phyloP scores from a whole-genome alignment of 805 yeast genomes.

The Suhomyces canberraensis region DNA sequence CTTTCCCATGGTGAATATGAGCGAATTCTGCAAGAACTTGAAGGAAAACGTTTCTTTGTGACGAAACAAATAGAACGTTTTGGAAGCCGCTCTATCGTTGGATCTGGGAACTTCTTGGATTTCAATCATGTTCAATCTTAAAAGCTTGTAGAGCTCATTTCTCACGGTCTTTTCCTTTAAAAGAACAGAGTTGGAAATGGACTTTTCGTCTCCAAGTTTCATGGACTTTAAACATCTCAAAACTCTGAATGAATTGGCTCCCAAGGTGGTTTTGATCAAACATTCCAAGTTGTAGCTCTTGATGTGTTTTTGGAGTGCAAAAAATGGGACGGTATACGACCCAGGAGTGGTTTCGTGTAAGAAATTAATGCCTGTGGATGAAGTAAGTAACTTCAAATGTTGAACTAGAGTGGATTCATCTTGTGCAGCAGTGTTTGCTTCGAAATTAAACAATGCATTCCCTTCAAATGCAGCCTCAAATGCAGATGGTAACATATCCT shows the following conservation, averaged over 20 bases:
- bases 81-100: slow-evolving; percentile 84
- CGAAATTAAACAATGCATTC: neutral
- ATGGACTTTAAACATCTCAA: slow-evolving; percentile 71
- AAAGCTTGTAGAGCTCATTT: slow-evolving; percentile 61
- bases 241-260: slow-evolving; percentile 65
- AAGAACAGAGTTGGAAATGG: slow-evolving; percentile 69
- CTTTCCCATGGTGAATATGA: slow-evolving; percentile 54
- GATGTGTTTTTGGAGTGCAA: slow-evolving; percentile 44
- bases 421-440: slow-evolving; percentile 7
- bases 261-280: slow-evolving; percentile 57
- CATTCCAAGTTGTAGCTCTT: slow-evolving; percentile 54
- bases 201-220: slow-evolving; percentile 79
- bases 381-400: slow-evolving; percentile 68
- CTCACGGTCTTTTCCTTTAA: slow-evolving; percentile 77
- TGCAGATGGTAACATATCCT: neutral
- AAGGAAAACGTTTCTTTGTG: slow-evolving; percentile 44
- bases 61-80: slow-evolving; percentile 81
- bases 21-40: slow-evolving; percentile 34
- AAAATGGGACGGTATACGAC: slow-evolving; percentile 61
- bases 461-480: slow-evolving; percentile 4
- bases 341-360: slow-evolving; percentile 54
- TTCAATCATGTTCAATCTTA: slow-evolving; percentile 71
- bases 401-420: slow-evolving; percentile 43
- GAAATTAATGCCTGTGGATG: slow-evolving; percentile 53
- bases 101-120: slow-evolving; percentile 93